Percentiles rank a stretch among this genome's conserved stretches.
Evolutionary conservation across 805 yeast species (phyloP).

Genomic region (Yarrowia sp.): DNA sequence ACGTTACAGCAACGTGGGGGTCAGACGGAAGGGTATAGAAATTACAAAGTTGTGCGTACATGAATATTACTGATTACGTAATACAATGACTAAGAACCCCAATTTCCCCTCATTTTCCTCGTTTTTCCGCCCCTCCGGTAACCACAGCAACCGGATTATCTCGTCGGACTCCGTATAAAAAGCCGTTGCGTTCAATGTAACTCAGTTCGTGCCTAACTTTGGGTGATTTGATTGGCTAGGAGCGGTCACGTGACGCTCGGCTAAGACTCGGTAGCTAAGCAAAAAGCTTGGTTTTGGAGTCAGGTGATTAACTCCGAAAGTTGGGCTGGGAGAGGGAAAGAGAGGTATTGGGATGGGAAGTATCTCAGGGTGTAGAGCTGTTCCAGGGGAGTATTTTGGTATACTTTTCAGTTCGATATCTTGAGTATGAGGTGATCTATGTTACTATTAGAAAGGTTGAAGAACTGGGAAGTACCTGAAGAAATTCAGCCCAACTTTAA

Average conservation of each 20-base stretch:
- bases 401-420: background rate
- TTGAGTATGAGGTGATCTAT: too few species aligned
- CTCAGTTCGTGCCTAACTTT: conserved; percentile 4
- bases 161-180: conserved; percentile 22
- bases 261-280: too few species aligned
- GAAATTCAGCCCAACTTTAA: too few species aligned
- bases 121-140: too few species aligned
- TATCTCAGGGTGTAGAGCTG: background rate
- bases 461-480: too few species aligned
- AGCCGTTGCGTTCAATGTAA: conserved; percentile 14
- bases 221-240: background rate
- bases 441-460: too few species aligned
- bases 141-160: conserved; percentile 12
- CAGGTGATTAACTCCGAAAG: background rate
- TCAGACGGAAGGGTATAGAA: background rate
- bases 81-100: too few species aligned
- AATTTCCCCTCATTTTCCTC: too few species aligned
- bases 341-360: too few species aligned
- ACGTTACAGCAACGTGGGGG: background rate
- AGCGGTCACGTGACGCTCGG: background rate
- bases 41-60: too few species aligned
- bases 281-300: background rate
- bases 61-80: too few species aligned
- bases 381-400: background rate
- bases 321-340: too few species aligned